phyloP scores from a whole-genome alignment of 106 monocot species.

The Ottelia alismoides region DNA sequence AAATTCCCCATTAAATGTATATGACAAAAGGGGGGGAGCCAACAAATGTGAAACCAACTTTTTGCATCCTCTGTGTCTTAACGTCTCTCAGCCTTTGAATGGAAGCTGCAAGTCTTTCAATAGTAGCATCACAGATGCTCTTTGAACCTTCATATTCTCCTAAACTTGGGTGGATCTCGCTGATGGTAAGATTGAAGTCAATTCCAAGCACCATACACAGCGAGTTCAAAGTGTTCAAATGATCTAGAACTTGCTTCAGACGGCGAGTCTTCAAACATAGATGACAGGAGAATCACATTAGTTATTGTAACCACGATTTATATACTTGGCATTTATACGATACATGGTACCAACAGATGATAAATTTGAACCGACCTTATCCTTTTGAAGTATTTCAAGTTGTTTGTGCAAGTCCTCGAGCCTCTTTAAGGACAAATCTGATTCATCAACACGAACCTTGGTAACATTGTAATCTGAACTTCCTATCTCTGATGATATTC shows the following conservation, averaged over 20 bases:
- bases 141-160: constrained; percentile 35
- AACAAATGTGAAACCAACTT: constrained; percentile 1
- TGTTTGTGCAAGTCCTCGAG: constrained; percentile 65
- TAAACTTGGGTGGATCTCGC: constrained; percentile 53
- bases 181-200: constrained; percentile 49
- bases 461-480: constrained; percentile 18
- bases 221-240: constrained; percentile 33
- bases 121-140: constrained; percentile 40
- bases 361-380: constrained; percentile 42
- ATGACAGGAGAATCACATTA: not conserved
- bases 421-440: constrained; percentile 41
- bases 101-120: constrained; percentile 35
- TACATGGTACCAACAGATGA: not conserved
- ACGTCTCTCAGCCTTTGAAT: constrained; percentile 47
- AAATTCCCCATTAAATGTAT: not conserved
- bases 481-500: constrained; percentile 44
- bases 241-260: constrained; percentile 50
- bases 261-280: constrained; percentile 39
- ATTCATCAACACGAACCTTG: constrained; percentile 37
- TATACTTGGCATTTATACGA: too few relatives aligned
- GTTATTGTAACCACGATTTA: too few relatives aligned
- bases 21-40: too few relatives aligned
- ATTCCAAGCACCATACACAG: constrained; percentile 74
- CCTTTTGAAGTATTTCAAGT: constrained; percentile 53
- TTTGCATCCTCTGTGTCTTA: constrained; percentile 86